These are phyloP conservation scores for Parasitella parasitica DNA, from an alignment of 371 early-diverging fungal genomes.

Conservation along the genomic window DNA sequence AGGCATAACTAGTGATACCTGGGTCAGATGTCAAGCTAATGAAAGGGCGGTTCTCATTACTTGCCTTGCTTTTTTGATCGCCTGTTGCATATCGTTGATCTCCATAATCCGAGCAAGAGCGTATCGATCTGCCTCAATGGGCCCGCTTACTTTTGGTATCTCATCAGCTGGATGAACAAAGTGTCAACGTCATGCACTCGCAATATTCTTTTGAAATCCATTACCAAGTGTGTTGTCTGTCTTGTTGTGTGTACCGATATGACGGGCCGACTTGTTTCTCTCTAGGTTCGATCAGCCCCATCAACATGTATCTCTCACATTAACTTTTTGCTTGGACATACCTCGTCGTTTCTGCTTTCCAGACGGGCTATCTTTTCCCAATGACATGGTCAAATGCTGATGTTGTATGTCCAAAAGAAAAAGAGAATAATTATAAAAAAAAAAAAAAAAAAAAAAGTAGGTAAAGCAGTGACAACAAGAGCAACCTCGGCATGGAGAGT, in stretches of 20 bases:
- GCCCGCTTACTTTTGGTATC: constrained; percentile 11
- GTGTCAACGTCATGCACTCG: neutral
- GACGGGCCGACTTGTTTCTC: constrained; percentile 16
- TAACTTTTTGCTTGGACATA: neutral
- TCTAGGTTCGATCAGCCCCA: neutral
- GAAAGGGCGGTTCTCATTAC: neutral
- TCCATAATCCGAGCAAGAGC: constrained; percentile 73
- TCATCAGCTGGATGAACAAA: constrained; percentile 12
- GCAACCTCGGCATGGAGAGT: neutral
- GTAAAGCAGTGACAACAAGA: neutral
- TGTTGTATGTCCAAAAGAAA: neutral
- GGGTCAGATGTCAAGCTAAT: neutral
- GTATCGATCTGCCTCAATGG: constrained; percentile 23
- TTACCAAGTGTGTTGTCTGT: constrained; percentile 13
- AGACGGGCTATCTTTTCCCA: neutral
- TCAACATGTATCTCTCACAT: neutral
- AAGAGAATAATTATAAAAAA: neutral
- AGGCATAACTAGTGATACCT: constrained; percentile 40
- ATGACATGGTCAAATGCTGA: neutral
- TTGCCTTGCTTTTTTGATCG: constrained; percentile 59
- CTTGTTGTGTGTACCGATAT: constrained; percentile 12
- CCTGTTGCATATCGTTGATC: constrained; percentile 77
- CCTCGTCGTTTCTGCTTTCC: constrained; percentile 26
- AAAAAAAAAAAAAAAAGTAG: neutral
- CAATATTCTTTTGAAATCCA: no score